Evolutionary conservation across 2,329 filamentous ascomycete species (phyloP).

Genomic region (Colletotrichum sp.): DNA sequence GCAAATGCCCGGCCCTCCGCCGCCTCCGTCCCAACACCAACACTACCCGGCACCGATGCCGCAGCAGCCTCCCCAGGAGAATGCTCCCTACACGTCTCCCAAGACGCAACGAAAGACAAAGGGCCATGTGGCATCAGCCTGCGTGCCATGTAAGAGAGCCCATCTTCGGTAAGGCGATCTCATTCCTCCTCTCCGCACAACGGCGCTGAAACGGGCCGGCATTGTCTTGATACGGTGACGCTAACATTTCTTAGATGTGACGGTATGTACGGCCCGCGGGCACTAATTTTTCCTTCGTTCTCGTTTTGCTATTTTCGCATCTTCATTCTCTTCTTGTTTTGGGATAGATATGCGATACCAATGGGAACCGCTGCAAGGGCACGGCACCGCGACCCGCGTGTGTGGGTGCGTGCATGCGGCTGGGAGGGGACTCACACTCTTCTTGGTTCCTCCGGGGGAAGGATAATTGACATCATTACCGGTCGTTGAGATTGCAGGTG

Average conservation of each 20-base stretch:
- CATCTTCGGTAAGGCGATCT: slow-evolving; percentile 68
- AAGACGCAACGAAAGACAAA: slow-evolving; percentile 73
- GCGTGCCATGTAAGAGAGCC: slow-evolving; percentile 84
- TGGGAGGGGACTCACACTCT: slow-evolving; percentile 22
- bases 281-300: neutral
- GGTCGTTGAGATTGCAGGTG: slow-evolving; percentile 27
- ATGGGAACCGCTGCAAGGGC: slow-evolving; percentile 10
- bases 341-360: neutral
- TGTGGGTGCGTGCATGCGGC: neutral
- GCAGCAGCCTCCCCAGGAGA: slow-evolving; percentile 42
- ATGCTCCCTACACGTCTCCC: slow-evolving; percentile 55
- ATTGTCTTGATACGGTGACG: slow-evolving; percentile 3
- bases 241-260: slow-evolving; percentile 55
- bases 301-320: slow-evolving; percentile 6
- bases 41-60: slow-evolving; percentile 33
- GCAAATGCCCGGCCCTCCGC: slow-evolving; percentile 34
- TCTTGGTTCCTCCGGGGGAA: slow-evolving; percentile 10
- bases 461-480: slow-evolving; percentile 30
- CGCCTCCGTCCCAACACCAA: slow-evolving; percentile 30
- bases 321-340: slow-evolving; percentile 1
- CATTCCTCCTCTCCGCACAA: neutral
- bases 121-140: slow-evolving; percentile 83
- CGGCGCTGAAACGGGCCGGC: neutral
- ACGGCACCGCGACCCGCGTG: slow-evolving; percentile 18
- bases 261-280: slow-evolving; percentile 54